These are phyloP conservation scores for Hylodesmum podocarpum DNA, from an alignment of 306 rosid genomes.

Conservation along the genomic window DNA sequence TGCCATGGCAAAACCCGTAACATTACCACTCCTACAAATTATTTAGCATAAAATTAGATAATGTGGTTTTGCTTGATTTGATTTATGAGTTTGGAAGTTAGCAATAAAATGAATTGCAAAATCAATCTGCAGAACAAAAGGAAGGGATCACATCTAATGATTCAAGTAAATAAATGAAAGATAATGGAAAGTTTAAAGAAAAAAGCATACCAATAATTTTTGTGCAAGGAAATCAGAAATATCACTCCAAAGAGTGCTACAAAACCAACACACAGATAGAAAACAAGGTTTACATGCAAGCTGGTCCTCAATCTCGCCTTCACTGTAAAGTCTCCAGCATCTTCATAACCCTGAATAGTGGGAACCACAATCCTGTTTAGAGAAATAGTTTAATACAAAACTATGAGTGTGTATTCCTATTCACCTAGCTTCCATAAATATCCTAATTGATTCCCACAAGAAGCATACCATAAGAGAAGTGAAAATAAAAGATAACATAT, in stretches of 20 bases:
- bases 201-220: slow-evolving; percentile 58
- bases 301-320: slow-evolving; percentile 84
- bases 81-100: neutral
- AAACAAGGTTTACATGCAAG: slow-evolving; percentile 71
- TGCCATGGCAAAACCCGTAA: slow-evolving; percentile 89
- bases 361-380: slow-evolving; percentile 97
- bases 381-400: slow-evolving; percentile 48
- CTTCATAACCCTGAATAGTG: slow-evolving; percentile 98
- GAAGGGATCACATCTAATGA: neutral
- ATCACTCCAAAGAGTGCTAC: slow-evolving; percentile 71
- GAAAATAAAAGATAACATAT: neutral
- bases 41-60: neutral
- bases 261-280: slow-evolving; percentile 67
- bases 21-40: slow-evolving; percentile 59
- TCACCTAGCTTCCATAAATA: slow-evolving; percentile 32
- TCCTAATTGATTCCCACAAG: slow-evolving; percentile 20
- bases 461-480: neutral
- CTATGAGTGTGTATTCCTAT: slow-evolving; percentile 46
- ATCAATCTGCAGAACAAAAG: neutral
- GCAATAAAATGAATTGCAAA: neutral
- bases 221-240: slow-evolving; percentile 59
- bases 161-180: neutral
- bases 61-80: neutral
- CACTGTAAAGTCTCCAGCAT: slow-evolving; percentile 91
- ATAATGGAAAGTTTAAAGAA: slow-evolving; percentile 1